phyloP scores from a whole-genome alignment of 1,284 basidiomycete species.

The Cryptococcus wingfieldii region DNA sequence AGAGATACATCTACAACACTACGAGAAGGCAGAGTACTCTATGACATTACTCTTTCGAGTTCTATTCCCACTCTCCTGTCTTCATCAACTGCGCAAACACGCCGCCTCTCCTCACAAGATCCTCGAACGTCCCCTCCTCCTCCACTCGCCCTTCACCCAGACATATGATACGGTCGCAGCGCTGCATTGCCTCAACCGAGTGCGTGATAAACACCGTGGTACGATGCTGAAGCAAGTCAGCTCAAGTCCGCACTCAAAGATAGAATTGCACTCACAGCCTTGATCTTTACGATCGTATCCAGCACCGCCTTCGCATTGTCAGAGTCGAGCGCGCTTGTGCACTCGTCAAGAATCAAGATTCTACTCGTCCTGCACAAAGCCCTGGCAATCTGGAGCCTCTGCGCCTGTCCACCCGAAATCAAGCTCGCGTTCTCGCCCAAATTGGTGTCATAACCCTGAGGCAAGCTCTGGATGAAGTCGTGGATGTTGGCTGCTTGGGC shows the following conservation, averaged over 20 bases:
- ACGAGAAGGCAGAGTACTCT: neutral
- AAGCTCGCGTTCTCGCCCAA: slow-evolving; percentile 84
- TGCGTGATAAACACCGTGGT: slow-evolving; percentile 93
- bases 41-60: neutral
- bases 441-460: slow-evolving; percentile 76
- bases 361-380: slow-evolving; percentile 68
- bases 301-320: slow-evolving; percentile 75
- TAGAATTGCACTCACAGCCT: slow-evolving; percentile 48
- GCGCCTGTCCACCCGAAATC: slow-evolving; percentile 91
- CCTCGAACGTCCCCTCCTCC: slow-evolving; percentile 73
- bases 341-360: slow-evolving; percentile 90
- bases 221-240: slow-evolving; percentile 69
- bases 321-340: slow-evolving; percentile 82
- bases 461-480: slow-evolving; percentile 76
- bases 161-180: slow-evolving; percentile 85
- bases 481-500: slow-evolving; percentile 74
- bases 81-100: slow-evolving; percentile 76
- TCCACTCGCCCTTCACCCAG: slow-evolving; percentile 69
- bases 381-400: slow-evolving; percentile 85
- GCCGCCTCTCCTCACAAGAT: slow-evolving; percentile 64
- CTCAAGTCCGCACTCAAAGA: slow-evolving; percentile 41
- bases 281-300: slow-evolving; percentile 65
- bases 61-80: slow-evolving; percentile 74
- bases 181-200: slow-evolving; percentile 82
- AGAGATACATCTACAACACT: neutral